Conservation (phyloP, 129 eudicot species). For the Lactuca saligna region DNA sequence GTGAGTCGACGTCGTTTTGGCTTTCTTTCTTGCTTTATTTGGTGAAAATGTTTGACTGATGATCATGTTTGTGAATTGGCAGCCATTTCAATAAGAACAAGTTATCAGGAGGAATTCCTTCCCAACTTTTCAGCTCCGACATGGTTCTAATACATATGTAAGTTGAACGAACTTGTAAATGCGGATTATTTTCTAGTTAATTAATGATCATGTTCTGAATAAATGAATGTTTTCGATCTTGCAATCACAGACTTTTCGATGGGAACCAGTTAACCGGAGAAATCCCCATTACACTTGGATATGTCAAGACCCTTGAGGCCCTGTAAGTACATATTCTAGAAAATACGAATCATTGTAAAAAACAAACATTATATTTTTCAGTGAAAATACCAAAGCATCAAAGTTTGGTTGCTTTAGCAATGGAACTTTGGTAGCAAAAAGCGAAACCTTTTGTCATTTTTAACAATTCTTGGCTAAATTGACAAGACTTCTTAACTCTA, state of each 20-base stretch:
- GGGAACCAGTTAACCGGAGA: conserved; percentile 67
- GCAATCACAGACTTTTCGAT: conserved; percentile 64
- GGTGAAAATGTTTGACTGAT: conserved; percentile 8
- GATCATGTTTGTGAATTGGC: conserved; percentile 29
- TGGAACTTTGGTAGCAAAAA: no score
- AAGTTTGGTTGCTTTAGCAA: no score
- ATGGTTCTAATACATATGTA: conserved; percentile 93
- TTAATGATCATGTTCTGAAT: conserved; percentile 15
- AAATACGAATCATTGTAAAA: no score
- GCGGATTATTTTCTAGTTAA: not conserved
- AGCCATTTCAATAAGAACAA: conserved; percentile 93
- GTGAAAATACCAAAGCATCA: no score
- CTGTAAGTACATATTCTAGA: conserved; percentile 58
- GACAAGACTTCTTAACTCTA: not conserved
- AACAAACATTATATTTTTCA: no score
- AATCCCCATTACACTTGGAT: conserved; percentile 68
- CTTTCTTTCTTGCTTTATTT: conserved; percentile 7
- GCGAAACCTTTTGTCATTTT: no score
- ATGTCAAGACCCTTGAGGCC: conserved; percentile 75
- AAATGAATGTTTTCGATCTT: conserved; percentile 22
- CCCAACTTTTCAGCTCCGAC: conserved; percentile 57
- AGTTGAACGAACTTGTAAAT: conserved; percentile 16
- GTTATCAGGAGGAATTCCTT: conserved; percentile 77
- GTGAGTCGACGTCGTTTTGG: conserved; percentile 41
- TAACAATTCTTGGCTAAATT: no score